Percentiles rank a stretch among this genome's conserved stretches.
Evolutionary conservation across 169 alveolate genomes (phyloP).

Genomic region (Eimeria praecox): DNA sequence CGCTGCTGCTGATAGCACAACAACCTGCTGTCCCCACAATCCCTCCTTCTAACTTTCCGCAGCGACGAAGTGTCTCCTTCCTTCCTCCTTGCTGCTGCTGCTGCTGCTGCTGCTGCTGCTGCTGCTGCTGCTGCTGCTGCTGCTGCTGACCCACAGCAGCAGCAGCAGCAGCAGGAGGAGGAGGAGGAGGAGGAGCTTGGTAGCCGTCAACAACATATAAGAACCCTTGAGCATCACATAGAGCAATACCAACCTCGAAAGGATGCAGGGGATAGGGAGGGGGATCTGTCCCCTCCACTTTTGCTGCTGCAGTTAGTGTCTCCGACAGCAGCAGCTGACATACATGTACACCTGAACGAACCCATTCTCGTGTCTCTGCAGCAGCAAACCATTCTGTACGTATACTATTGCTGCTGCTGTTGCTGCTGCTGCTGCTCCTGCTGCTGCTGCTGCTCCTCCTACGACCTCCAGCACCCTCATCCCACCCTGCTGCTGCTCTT

Average conservation of each 20-base stretch:
- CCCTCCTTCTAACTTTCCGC: slow-evolving; percentile 41
- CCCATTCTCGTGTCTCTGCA: slow-evolving; percentile 44
- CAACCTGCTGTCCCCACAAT: slow-evolving; percentile 28
- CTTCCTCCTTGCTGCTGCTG: neutral
- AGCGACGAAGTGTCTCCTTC: neutral
- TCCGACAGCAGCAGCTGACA: slow-evolving; percentile 53
- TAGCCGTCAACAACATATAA: neutral
- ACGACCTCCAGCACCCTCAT: neutral
- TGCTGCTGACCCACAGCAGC: neutral
- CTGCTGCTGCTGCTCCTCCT: slow-evolving; percentile 1
- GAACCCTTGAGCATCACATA: slow-evolving; percentile 13
- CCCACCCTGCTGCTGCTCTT: slow-evolving; percentile 35
- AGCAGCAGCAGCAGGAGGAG: neutral
- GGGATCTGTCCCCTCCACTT: slow-evolving; percentile 59
- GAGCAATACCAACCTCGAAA: slow-evolving; percentile 33
- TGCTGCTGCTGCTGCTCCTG: neutral
- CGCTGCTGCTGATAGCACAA: slow-evolving; percentile 65
- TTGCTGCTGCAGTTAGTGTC: slow-evolving; percentile 57
- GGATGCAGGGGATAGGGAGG: slow-evolving; percentile 52
- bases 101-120: neutral
- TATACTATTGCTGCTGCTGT: neutral
- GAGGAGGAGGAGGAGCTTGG: too few relatives aligned
- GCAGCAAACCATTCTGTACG: slow-evolving; percentile 46
- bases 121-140: neutral
- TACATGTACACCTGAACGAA: neutral